Evolutionary conservation across 495 filamentous ascomycete species (phyloP).

Genomic region (Aspergillus wentii): DNA sequence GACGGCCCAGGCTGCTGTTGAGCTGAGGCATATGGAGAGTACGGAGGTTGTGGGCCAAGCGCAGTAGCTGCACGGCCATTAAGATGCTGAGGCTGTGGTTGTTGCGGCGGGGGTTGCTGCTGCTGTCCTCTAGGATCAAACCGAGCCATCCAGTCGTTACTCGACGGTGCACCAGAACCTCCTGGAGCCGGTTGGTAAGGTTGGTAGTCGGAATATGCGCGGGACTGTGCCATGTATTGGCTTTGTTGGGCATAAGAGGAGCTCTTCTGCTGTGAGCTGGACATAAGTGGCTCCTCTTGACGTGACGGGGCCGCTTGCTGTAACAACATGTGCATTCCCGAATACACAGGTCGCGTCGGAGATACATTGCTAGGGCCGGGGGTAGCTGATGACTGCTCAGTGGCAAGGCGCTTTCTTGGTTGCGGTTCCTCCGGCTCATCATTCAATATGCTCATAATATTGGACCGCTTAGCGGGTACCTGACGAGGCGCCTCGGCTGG

Average conservation of each 20-base stretch:
- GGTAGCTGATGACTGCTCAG: constrained; percentile 25
- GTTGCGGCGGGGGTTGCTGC: constrained; percentile 19
- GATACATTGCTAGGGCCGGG: constrained; percentile 15
- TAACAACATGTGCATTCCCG: constrained; percentile 10
- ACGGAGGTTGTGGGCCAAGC: constrained; percentile 23
- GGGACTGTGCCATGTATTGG: constrained; percentile 27
- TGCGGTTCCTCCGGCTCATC: constrained; percentile 53
- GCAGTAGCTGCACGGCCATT: constrained; percentile 19
- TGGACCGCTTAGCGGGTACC: constrained; percentile 52
- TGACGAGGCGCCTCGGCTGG: constrained; percentile 39
- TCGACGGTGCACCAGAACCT: constrained; percentile 22
- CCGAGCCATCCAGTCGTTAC: constrained; percentile 43
- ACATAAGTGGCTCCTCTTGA: constrained; percentile 19
- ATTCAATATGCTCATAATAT: constrained; percentile 56
- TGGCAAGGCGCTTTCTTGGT: constrained; percentile 46
- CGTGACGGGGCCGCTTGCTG: constrained; percentile 13
- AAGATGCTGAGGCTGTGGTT: constrained; percentile 17
- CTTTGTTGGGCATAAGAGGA: constrained; percentile 22
- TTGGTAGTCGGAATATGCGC: constrained; percentile 33
- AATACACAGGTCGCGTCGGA: constrained; percentile 22
- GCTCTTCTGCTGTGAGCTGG: constrained; percentile 14
- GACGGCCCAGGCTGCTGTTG: constrained; percentile 21
- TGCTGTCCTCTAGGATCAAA: constrained; percentile 41
- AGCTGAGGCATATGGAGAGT: constrained; percentile 23
- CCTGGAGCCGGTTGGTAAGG: constrained; percentile 21